phyloP scores from a whole-genome alignment of 306 rosid species.

The Prosopis cineraria region DNA sequence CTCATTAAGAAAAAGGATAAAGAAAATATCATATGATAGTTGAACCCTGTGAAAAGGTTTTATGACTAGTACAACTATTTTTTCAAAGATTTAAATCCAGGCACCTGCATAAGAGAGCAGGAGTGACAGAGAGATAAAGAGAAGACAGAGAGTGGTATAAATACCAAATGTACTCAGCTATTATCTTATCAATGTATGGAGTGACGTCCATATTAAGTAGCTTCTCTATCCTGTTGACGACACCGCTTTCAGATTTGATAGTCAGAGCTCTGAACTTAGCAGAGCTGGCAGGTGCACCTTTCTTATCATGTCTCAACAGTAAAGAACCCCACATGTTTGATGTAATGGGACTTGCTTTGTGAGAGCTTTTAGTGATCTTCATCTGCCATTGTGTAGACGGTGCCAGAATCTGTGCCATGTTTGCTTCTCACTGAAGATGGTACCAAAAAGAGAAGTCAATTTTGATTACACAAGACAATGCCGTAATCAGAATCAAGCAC shows the following conservation, averaged over 20 bases:
- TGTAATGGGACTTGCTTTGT: constrained; percentile 53
- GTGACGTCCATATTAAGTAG: constrained; percentile 79
- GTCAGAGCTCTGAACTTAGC: constrained; percentile 65
- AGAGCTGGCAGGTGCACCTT: constrained; percentile 50
- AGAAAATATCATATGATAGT: not conserved
- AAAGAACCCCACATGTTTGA: constrained; percentile 83
- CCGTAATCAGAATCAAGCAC: constrained; percentile 20
- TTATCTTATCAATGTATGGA: constrained; percentile 82
- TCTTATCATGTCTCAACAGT: constrained; percentile 68
- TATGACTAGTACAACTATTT: not conserved
- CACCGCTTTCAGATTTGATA: constrained; percentile 57
- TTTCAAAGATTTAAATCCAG: not conserved
- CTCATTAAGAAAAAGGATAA: constrained; percentile 29
- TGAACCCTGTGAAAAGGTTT: not conserved
- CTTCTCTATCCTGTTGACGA: constrained; percentile 79
- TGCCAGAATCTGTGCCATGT: constrained; percentile 98
- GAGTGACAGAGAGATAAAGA: not conserved
- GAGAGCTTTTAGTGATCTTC: constrained; percentile 59
- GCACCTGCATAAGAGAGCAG: not conserved
- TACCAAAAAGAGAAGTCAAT: not conserved
- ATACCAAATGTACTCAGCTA: constrained; percentile 98
- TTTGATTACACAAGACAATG: not conserved
- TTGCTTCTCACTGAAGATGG: constrained; percentile 41
- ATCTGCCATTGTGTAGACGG: constrained; percentile 87
- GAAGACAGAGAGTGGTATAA: constrained; percentile 3